Evolutionary conservation across 1,139 yeast species (phyloP), one percentile per base, ranked within the genome.

Genomic region (Debaryomyces singareniensis): DNA sequence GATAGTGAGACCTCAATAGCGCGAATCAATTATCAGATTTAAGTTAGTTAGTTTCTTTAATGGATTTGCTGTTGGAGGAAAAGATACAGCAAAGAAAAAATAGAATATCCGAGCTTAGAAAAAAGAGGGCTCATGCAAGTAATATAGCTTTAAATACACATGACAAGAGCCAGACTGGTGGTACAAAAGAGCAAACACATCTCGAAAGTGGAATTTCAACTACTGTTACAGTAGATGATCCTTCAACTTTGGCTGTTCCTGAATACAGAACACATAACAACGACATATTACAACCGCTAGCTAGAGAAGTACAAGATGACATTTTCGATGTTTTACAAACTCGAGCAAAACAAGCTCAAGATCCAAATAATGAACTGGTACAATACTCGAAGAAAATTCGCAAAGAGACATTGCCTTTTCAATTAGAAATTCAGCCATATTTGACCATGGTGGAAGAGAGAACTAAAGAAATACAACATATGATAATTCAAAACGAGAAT

Each of bases 231-330:
- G 7, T 7, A 13, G 14, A 23, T 7, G 13, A 23, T 7, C 14
- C 11, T 7, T 7, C 7, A 7, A 13, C 11, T 7, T 9, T 23
- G 14, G 11, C 40, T 4, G n/a, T n/a, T n/a, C 49, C 49, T 5
- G 30, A 15, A 9, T 20, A 42, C 12, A 31, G 35, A 6, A 21
- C 44, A 10, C 31, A 40, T 2, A 39, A 42, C 13, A 25, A 31
- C 23, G 61, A 55, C 33, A 56, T 59, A 2, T 59, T 56, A 2
- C 63, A 57, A 30, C 47, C 45, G 4, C 38, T 55, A 12, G 52
- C 60, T 1, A 33, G 38, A 9, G 41, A 47, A 13, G 45, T 56
- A 9, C 58, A 54, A 30, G 43, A 44, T 16, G 44, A 47, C 23
- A 47, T 55, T 10, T 35, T 49, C 25, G 33, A 34, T 6, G 39